Conservation (phyloP, 108 stramenopile species). For the Fistulifera pelliculosa region DNA sequence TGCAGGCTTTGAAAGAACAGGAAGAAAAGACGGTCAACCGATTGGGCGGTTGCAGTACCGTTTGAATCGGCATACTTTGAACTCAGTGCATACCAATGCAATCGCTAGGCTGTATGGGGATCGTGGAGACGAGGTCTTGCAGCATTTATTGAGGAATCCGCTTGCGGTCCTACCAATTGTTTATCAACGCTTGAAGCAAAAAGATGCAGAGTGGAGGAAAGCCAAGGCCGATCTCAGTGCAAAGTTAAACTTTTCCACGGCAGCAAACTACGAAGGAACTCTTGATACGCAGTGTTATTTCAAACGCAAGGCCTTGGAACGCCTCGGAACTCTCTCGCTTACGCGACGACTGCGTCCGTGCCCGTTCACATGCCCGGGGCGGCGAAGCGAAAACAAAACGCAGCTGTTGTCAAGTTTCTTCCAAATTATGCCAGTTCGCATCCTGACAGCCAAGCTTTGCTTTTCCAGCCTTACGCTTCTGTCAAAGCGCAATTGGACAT, state of each 20-base stretch:
- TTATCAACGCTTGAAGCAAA: slow-evolving; percentile 88
- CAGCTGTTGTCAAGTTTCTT: slow-evolving; percentile 26
- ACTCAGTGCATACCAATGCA: slow-evolving; percentile 68
- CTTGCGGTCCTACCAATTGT: slow-evolving; percentile 91
- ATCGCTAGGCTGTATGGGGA: slow-evolving; percentile 83
- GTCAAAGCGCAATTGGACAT: slow-evolving; percentile 29
- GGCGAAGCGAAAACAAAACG: slow-evolving; percentile 8
- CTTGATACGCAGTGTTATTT: slow-evolving; percentile 48
- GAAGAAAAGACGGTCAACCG: slow-evolving; percentile 84
- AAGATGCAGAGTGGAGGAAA: slow-evolving; percentile 91
- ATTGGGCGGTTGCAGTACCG: slow-evolving; percentile 79
- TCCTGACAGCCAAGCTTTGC: slow-evolving; percentile 31
- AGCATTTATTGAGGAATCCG: slow-evolving; percentile 89
- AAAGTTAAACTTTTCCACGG: slow-evolving; percentile 54
- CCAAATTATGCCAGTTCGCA: slow-evolving; percentile 32
- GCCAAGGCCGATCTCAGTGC: slow-evolving; percentile 47
- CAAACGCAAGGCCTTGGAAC: slow-evolving; percentile 54
- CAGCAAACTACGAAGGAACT: slow-evolving; percentile 56
- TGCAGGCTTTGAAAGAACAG: slow-evolving; percentile 45
- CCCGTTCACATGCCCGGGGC: slow-evolving; percentile 30
- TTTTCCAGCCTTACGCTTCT: slow-evolving; percentile 58
- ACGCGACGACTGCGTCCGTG: slow-evolving; percentile 61
- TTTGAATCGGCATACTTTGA: slow-evolving; percentile 47
- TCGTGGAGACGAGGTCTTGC: slow-evolving; percentile 83
- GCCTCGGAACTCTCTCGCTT: slow-evolving; percentile 30